These are phyloP conservation scores for Litsea cubeba DNA, from an alignment of 164 flowering plant species.

Conservation along the genomic window DNA sequence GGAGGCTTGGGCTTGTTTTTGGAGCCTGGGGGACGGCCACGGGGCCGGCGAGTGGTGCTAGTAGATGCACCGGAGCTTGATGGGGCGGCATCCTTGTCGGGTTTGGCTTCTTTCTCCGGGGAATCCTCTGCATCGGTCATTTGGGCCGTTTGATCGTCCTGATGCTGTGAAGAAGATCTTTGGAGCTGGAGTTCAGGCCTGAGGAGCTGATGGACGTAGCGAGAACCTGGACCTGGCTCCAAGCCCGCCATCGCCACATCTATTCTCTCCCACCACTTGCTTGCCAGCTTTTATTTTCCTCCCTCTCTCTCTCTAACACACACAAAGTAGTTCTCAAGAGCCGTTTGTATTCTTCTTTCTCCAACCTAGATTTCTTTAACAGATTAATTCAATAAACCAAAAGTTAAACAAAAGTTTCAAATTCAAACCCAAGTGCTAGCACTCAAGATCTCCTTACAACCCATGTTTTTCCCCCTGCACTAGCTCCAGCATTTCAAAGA, in stretches of 20 bases:
- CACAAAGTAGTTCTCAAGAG: not conserved
- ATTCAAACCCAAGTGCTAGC: not conserved
- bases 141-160: slow-evolving; percentile 7
- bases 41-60: slow-evolving; percentile 15
- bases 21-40: slow-evolving; percentile 28
- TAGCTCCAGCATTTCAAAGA: no score
- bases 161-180: slow-evolving; percentile 9
- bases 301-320: not conserved
- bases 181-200: slow-evolving; percentile 32
- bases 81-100: slow-evolving; percentile 8
- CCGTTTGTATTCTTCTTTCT: not conserved
- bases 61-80: slow-evolving; percentile 16
- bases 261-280: slow-evolving; percentile 46
- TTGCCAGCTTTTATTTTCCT: slow-evolving; percentile 29
- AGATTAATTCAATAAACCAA: not conserved
- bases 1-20: slow-evolving; percentile 33
- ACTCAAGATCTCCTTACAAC: not conserved
- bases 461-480: not conserved
- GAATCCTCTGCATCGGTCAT: slow-evolving; percentile 14
- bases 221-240: slow-evolving; percentile 32
- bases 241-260: slow-evolving; percentile 43
- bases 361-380: not conserved
- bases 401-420: not conserved
- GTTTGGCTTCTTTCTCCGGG: slow-evolving; percentile 20
- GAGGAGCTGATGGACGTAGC: slow-evolving; percentile 41